Evolutionary conservation across 495 filamentous ascomycete species (phyloP).

Genomic region (Aspergillus sparsus): DNA sequence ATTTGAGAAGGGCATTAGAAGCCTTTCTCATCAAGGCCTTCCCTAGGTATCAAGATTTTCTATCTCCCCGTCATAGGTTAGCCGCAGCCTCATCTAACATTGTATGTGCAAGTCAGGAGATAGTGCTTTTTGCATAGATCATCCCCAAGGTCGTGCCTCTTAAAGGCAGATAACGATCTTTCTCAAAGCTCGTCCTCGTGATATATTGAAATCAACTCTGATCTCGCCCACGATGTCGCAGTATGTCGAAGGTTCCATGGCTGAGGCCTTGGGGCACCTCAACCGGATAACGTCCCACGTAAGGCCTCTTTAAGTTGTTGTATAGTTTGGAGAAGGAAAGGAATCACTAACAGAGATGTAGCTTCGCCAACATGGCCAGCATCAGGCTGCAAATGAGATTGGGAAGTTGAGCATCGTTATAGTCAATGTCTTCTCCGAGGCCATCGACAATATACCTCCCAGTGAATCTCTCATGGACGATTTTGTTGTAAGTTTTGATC

Average conservation of each 20-base stretch:
- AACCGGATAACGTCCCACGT: conserved; percentile 29
- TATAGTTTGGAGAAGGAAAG: neutral
- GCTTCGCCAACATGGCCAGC: conserved; percentile 30
- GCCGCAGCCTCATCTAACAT: neutral
- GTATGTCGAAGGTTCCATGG: conserved; percentile 25
- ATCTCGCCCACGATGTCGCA: conserved; percentile 17
- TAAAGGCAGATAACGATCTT: neutral
- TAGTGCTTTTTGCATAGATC: neutral
- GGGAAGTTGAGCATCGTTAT: conserved; percentile 31
- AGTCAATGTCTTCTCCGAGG: conserved; percentile 25
- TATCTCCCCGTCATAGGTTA: neutral
- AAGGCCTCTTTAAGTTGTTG: neutral
- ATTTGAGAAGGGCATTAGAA: no score
- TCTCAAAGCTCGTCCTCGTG: neutral
- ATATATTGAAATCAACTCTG: neutral
- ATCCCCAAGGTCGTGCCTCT: neutral
- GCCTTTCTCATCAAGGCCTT: neutral
- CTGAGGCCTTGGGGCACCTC: conserved; percentile 28
- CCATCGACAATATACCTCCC: conserved; percentile 18
- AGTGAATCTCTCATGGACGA: conserved; percentile 19
- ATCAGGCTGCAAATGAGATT: conserved; percentile 31
- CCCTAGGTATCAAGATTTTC: neutral
- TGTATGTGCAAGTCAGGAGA: neutral
- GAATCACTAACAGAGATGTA: conserved; percentile 17
- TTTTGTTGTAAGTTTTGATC: conserved; percentile 18